Percentiles rank a stretch among this genome's conserved stretches.
Evolutionary conservation across 495 filamentous ascomycete genomes (phyloP).

Genomic region (Hypoxylon trugodes): DNA sequence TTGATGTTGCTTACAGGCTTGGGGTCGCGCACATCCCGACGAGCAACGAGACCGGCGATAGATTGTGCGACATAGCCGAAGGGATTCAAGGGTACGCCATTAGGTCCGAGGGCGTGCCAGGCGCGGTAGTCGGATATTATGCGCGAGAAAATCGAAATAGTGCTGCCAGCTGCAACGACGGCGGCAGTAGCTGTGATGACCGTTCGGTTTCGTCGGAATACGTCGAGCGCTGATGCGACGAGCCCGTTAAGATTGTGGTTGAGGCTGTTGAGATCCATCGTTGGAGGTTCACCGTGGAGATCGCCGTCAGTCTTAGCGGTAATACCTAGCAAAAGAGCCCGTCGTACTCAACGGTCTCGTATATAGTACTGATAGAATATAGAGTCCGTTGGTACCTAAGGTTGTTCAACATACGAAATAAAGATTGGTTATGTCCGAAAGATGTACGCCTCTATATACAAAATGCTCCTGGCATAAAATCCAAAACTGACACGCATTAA

Average conservation of each 20-base stretch:
- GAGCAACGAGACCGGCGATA: slow-evolving; percentile 25
- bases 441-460: too few species aligned
- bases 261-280: slow-evolving; percentile 19
- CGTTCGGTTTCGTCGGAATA: slow-evolving; percentile 17
- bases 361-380: too few species aligned
- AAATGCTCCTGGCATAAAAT: too few species aligned
- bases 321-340: too few species aligned
- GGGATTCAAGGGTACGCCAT: slow-evolving; percentile 48
- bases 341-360: too few species aligned
- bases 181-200: slow-evolving; percentile 4
- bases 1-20: too few species aligned
- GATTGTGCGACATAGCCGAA: slow-evolving; percentile 46
- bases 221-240: background rate
- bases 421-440: too few species aligned
- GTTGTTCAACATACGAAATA: too few species aligned
- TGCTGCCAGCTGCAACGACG: background rate
- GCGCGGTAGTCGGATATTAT: slow-evolving; percentile 36
- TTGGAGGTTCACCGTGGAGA: background rate
- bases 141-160: slow-evolving; percentile 9
- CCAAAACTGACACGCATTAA: too few species aligned
- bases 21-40: slow-evolving; percentile 34
- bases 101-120: slow-evolving; percentile 46
- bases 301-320: too few species aligned
- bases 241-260: background rate
- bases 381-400: too few species aligned